Evolutionary conservation across 768 basidiomycete species (phyloP).

Genomic region (Macrolepiota fuliginosa): DNA sequence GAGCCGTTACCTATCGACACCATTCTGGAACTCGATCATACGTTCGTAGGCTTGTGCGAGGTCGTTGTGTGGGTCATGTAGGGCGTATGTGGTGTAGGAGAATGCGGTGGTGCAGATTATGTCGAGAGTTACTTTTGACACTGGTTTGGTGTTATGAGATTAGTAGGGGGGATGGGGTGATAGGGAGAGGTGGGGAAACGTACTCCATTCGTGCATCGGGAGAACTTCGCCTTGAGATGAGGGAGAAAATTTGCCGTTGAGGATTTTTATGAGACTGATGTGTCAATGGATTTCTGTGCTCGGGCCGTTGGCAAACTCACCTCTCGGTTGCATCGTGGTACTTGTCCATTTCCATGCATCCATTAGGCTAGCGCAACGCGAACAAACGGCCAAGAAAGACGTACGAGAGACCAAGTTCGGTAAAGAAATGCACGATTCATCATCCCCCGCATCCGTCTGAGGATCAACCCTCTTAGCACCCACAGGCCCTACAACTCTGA

Average conservation of each 20-base stretch:
- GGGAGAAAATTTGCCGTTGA: conserved; percentile 29
- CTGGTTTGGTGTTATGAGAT: no score
- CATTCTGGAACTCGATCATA: conserved; percentile 39
- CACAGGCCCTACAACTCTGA: conserved; percentile 39
- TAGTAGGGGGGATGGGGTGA: no score
- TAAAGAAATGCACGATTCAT: conserved; percentile 49
- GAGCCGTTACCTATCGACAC: conserved; percentile 12
- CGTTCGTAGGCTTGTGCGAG: no score
- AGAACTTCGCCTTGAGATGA: no score
- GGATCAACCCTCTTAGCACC: conserved; percentile 41
- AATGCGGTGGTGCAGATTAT: no score
- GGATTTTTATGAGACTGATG: conserved; percentile 29
- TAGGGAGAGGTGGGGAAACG: conserved; percentile 17
- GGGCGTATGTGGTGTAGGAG: conserved; percentile 42
- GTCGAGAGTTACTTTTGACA: no score
- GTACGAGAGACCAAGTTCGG: conserved; percentile 21
- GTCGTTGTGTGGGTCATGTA: conserved; percentile 44
- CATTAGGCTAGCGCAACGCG: not conserved
- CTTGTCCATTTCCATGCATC: conserved; percentile 41
- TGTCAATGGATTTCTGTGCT: not conserved
- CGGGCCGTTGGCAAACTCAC: conserved; percentile 21
- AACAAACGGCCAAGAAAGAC: not conserved
- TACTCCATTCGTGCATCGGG: conserved; percentile 50
- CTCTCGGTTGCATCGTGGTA: conserved; percentile 45
- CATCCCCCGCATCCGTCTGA: conserved; percentile 38